phyloP scores from a whole-genome alignment of 2,329 filamentous ascomycete species.

The Bipolaris oryzae region DNA sequence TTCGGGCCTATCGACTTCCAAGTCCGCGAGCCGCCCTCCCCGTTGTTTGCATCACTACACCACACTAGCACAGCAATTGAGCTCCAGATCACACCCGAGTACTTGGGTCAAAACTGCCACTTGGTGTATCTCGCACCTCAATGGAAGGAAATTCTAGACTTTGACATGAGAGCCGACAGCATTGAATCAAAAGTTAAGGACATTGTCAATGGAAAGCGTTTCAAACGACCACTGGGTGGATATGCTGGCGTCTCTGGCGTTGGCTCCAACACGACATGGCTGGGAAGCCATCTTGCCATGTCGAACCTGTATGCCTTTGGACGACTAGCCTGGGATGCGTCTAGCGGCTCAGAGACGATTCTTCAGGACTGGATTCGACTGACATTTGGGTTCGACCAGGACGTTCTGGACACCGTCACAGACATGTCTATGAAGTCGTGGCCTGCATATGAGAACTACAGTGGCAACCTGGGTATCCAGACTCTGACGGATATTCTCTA shows the following conservation, averaged over 20 bases:
- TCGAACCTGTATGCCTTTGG: conserved; percentile 71
- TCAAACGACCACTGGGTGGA: conserved; percentile 63
- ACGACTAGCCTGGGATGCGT: conserved; percentile 68
- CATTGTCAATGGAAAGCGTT: conserved; percentile 65
- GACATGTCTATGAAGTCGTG: conserved; percentile 71
- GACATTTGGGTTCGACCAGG: conserved; percentile 64
- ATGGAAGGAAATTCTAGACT: conserved; percentile 72
- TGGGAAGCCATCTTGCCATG: conserved; percentile 72
- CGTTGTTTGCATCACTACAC: conserved; percentile 63
- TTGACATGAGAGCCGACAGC: conserved; percentile 67
- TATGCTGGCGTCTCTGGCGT: conserved; percentile 72
- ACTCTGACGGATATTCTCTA: conserved; percentile 72
- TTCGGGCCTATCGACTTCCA: conserved; percentile 78
- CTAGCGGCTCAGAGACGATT: conserved; percentile 55
- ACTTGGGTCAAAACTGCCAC: conserved; percentile 73
- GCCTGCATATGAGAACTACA: conserved; percentile 74
- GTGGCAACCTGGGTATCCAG: conserved; percentile 72
- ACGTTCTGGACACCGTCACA: conserved; percentile 64
- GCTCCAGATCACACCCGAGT: conserved; percentile 71
- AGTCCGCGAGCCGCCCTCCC: conserved; percentile 69
- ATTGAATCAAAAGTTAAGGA: conserved; percentile 63
- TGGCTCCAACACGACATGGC: conserved; percentile 69
- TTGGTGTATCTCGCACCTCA: conserved; percentile 70
- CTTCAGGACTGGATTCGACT: conserved; percentile 71
- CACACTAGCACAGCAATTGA: conserved; percentile 64